Base-by-base conservation (phyloP, 176 grass and related monocot genomes). In the Zizania latifolia region DNA sequence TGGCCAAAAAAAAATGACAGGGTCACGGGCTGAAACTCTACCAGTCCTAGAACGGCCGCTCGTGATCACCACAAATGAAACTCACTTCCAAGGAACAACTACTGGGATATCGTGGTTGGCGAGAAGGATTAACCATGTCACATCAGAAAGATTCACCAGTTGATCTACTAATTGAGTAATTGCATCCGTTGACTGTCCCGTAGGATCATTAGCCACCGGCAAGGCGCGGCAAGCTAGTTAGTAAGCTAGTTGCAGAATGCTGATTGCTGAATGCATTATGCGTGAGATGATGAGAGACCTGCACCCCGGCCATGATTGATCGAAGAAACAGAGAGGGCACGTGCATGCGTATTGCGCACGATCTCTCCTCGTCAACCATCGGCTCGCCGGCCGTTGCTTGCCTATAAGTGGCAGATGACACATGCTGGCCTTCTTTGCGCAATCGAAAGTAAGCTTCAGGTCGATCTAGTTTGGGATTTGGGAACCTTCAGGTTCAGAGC, bases 81-180 rank as follows among this genome's bases (percentile, higher is more conserved):
- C 27, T 69, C 19, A 1, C 41, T 81, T 86, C 62, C 62, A 75
- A 80, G 77, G 31, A 60, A 75, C 30, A 75, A 75, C 58, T 43
- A 54, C 43, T 2, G 22, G 68, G 15, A 40, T 6, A 55, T 23
- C 19, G 26, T 73, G 9, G 63, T 45, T 72, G 59, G 65, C n/a
- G 57, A 15, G 3, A 1, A 10, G 12, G 30, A 75, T 61, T 58
- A 39, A 74, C 59, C 53, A 75, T 80, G 28, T 56, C 58, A 35
- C 10, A 38, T 80, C 41, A 23, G 5, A 33, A 39, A 75, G 62
- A 80, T 80, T 33, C 77, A 41, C 50, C 19, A 1, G 32, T 67
- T 69, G 32, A 68, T 38, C 10, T 41, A 32, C 1, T 72, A 43
- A 33, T 67, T 77, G 28, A 36, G 3, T 36, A 51, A 21, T 51